A percentile compares a stretch with the other conserved stretches of the same genome.
Conservation (phyloP, 169 alveolate genomes). For the Amoebophrya sp. region DNA sequence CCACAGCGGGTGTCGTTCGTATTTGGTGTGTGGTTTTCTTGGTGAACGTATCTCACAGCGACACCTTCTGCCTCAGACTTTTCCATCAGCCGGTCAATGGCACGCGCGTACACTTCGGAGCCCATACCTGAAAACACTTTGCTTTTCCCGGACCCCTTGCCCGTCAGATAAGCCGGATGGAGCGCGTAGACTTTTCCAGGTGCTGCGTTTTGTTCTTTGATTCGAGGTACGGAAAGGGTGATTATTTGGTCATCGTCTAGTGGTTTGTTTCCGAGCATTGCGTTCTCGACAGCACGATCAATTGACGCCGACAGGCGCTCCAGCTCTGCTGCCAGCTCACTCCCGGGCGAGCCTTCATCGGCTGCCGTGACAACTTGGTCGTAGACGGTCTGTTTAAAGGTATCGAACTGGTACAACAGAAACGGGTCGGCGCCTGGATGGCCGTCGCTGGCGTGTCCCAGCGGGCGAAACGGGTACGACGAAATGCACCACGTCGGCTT, state of each 20-base stretch:
- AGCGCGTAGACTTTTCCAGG: not conserved
- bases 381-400: not conserved
- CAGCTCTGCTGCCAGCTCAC: not conserved
- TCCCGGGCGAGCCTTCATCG: not conserved
- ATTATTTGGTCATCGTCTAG: not conserved
- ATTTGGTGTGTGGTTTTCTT: not conserved
- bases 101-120: not conserved
- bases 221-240: not conserved
- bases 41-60: not conserved
- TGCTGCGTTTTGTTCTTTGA: not conserved
- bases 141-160: not conserved
- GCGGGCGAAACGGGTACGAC: not conserved
- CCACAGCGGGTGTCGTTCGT: not conserved
- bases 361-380: not conserved
- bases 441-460: not conserved
- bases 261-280: not conserved
- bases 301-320: not conserved
- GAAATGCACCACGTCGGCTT: not conserved
- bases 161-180: not conserved
- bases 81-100: not conserved
- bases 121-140: not conserved
- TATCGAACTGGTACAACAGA: constrained; percentile 1
- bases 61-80: not conserved
- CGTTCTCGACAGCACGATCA: not conserved
- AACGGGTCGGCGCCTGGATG: constrained; percentile 3